A percentile compares a stretch with the other conserved stretches of the same genome.
Conservation (phyloP, 345 rosid species). For the Euphorbia tirucalli region DNA sequence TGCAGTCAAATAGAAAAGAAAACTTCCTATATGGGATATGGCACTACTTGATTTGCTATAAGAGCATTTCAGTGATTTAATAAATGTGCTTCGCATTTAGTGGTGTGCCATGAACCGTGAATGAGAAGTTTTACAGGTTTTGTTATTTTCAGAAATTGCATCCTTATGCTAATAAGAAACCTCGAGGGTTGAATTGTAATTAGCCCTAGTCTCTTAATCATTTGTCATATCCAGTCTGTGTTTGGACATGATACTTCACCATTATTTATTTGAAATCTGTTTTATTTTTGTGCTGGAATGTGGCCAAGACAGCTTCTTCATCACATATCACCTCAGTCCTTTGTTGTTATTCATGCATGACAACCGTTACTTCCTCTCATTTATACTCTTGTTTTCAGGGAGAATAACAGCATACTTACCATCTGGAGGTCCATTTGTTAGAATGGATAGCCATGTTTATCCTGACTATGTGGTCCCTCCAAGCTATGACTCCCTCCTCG, state of each 20-base stretch:
- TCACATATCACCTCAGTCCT: background rate
- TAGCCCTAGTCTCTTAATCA: too few relatives aligned
- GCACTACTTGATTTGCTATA: background rate
- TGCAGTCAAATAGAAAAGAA: background rate
- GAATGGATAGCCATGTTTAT: slow-evolving; percentile 99
- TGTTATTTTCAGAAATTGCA: too few relatives aligned
- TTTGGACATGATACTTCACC: too few relatives aligned
- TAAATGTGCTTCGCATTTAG: too few relatives aligned
- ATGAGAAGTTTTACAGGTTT: too few relatives aligned
- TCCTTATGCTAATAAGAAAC: too few relatives aligned
- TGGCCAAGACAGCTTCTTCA: background rate
- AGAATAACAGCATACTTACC: slow-evolving; percentile 94
- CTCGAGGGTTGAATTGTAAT: too few relatives aligned
- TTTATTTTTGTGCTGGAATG: too few relatives aligned
- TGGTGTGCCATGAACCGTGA: too few relatives aligned
- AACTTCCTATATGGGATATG: background rate
- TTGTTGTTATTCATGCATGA: too few relatives aligned
- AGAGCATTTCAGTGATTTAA: background rate
- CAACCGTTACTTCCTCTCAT: background rate
- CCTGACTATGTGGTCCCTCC: slow-evolving; percentile 98
- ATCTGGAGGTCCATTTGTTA: slow-evolving; percentile 98
- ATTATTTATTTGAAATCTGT: too few relatives aligned
- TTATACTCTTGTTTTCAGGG: slow-evolving; percentile 43
- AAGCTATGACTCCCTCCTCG: slow-evolving; percentile 95
- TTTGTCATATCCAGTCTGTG: background rate